Percentiles rank a stretch among this genome's conserved stretches.
These are phyloP conservation scores for Botryotinia globosa DNA, from an alignment of 2,329 filamentous ascomycete species.

Conservation along the genomic window DNA sequence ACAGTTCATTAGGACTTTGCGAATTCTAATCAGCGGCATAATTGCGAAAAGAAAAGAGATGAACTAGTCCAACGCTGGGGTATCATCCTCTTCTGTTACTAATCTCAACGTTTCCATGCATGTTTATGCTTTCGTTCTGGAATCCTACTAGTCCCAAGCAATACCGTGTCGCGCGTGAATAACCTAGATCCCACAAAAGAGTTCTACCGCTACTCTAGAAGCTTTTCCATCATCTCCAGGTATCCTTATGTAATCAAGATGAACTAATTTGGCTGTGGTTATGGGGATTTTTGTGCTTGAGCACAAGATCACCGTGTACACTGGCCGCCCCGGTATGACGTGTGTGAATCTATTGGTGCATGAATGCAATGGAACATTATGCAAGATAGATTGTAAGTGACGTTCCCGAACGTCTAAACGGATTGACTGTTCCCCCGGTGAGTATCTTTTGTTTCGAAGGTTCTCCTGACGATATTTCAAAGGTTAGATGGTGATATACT, in stretches of 20 bases:
- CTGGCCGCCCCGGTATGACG: conserved; percentile 17
- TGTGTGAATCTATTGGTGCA: not conserved
- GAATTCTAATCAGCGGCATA: not conserved
- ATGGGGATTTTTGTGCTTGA: not conserved
- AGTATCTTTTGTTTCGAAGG: not conserved
- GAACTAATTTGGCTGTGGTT: conserved; percentile 11
- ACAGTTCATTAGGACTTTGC: not conserved
- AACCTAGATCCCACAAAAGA: not conserved
- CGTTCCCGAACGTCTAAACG: not conserved
- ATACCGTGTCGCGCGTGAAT: not conserved
- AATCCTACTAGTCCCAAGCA: not conserved
- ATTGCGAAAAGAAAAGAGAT: not conserved
- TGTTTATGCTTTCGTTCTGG: not conserved
- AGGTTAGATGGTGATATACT: not conserved
- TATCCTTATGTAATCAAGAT: not conserved
- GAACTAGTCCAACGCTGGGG: not conserved
- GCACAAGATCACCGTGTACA: not conserved
- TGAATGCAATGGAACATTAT: conserved; percentile 13
- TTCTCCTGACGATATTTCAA: not conserved
- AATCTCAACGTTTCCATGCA: not conserved
- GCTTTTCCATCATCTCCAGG: not conserved
- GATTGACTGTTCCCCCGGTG: not conserved
- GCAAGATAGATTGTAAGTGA: not conserved
- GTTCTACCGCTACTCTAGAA: not conserved
- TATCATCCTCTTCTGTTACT: not conserved